Evolutionary conservation across 1,139 yeast genomes (phyloP), one percentile per base, ranked within the genome.

Genomic region (Magnusiomyces fungicola): DNA sequence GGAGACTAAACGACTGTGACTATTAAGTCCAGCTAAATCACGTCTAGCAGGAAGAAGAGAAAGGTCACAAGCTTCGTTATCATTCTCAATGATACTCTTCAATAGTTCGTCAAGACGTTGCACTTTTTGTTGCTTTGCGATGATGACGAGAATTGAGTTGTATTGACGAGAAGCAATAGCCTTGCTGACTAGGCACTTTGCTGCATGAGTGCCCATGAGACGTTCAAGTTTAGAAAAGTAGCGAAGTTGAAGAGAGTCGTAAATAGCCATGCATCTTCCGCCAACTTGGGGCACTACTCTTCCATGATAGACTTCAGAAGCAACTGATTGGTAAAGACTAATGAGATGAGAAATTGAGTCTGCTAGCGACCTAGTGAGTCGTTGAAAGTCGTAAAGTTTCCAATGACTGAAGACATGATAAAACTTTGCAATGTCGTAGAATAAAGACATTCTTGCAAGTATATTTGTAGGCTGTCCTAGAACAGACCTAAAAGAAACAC

Each of bases 201-300:
- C 43, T 21, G 43, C 43, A 19, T 39, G 32, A 3, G 43, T 24
- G 5, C 43, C 43, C 21, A 27, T 24, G 6, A 39, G 43, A 21
- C 30, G 30, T 24, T 16, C 43, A 18, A 39, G 24, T 24, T 23
- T 16, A 18, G 22, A 16, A 14, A 39, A 39, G 12, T 39, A 19
- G n/a, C 12, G 9, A 3, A 16, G 2, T 16, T 39, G 43, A n/a
- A n/a, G 22, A 10, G 32, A 4, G n/a, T 39, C 29, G 22, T 24
- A 27, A n/a, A 24, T 14, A 9, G 43, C 30, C 7, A 39, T 19
- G 19, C 24, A n/a, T 14, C 21, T 18, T 5, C 21, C 32, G 12
- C 32, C 43, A 7, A 6, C 43, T 14, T 14, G 14, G 19, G 32
- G 9, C 3, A 7, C 21, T 5, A 39, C 10, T 2, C 16, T 39